Conservation (phyloP, 2,329 filamentous ascomycete genomes). For the Xylariales sp. region DNA sequence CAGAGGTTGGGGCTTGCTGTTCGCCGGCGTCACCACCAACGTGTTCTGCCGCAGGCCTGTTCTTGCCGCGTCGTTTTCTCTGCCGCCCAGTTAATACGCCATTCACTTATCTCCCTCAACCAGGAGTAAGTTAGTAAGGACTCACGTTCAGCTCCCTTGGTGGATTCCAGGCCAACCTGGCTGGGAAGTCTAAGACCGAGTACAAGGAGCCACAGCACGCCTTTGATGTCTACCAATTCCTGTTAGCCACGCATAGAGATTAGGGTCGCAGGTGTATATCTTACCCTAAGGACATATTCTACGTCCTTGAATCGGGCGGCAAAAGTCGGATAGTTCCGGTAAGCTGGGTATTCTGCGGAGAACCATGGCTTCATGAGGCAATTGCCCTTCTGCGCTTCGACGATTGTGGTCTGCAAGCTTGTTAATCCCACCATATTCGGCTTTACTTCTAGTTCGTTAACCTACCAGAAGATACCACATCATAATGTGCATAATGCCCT, state of each 20-base stretch:
- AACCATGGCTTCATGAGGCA: constrained; percentile 13
- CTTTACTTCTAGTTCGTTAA: neutral
- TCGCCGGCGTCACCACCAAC: neutral
- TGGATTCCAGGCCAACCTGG: constrained; percentile 33
- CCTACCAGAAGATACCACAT: constrained; percentile 24
- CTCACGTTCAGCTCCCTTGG: constrained; percentile 21
- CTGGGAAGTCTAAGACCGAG: neutral
- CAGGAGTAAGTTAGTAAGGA: too few species aligned
- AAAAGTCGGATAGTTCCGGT: constrained; percentile 21
- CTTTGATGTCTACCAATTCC: constrained; percentile 21
- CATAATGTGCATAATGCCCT: neutral
- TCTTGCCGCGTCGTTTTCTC: constrained; percentile 27
- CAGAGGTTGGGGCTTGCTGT: neutral
- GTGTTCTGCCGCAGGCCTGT: neutral
- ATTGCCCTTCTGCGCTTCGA: constrained; percentile 20
- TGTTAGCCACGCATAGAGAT: neutral
- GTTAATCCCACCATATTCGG: neutral
- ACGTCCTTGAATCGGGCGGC: constrained; percentile 6
- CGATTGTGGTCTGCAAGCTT: neutral
- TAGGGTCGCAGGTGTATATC: neutral
- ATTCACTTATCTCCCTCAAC: neutral
- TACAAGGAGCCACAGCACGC: constrained; percentile 19
- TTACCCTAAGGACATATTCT: constrained; percentile 4
- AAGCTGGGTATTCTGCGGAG: neutral
- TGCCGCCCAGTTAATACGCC: constrained; percentile 12